Percentiles rank a stretch among this genome's conserved stretches.
Evolutionary conservation across 768 basidiomycete species (phyloP).

Genomic region (Serendipita indica): DNA sequence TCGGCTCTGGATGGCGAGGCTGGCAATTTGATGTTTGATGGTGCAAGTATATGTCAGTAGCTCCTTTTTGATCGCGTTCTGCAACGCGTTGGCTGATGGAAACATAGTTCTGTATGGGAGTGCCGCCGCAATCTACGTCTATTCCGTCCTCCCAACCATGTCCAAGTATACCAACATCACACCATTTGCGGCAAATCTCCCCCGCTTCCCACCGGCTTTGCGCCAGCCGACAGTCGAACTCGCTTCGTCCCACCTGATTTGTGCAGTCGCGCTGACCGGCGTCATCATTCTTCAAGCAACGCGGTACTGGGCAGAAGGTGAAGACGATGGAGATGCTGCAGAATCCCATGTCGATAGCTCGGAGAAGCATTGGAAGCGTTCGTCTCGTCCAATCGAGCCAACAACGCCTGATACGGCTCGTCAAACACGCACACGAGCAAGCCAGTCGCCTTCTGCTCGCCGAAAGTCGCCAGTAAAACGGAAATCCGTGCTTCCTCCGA

Average conservation of each 20-base stretch:
- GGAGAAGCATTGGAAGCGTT: not conserved
- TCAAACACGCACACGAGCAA: not conserved
- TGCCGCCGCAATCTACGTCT: constrained; percentile 55
- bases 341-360: not conserved
- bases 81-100: not conserved
- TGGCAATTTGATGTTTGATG: constrained; percentile 83
- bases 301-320: constrained; percentile 69
- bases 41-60: constrained; percentile 68
- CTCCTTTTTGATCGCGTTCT: not conserved
- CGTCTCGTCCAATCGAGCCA: not conserved
- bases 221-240: constrained; percentile 57
- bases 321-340: constrained; percentile 29
- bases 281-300: constrained; percentile 71
- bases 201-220: constrained; percentile 47
- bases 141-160: constrained; percentile 58
- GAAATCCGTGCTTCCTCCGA: not conserved
- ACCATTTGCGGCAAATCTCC: constrained; percentile 31
- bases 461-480: constrained; percentile 8
- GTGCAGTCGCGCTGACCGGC: constrained; percentile 79
- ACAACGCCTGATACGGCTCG: not conserved
- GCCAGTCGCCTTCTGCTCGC: not conserved
- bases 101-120: constrained; percentile 56
- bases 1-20: constrained; percentile 64
- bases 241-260: constrained; percentile 71
- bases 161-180: constrained; percentile 11